Base-by-base conservation (phyloP, 106 monocot species). In the Dactylorhiza incarnata region DNA sequence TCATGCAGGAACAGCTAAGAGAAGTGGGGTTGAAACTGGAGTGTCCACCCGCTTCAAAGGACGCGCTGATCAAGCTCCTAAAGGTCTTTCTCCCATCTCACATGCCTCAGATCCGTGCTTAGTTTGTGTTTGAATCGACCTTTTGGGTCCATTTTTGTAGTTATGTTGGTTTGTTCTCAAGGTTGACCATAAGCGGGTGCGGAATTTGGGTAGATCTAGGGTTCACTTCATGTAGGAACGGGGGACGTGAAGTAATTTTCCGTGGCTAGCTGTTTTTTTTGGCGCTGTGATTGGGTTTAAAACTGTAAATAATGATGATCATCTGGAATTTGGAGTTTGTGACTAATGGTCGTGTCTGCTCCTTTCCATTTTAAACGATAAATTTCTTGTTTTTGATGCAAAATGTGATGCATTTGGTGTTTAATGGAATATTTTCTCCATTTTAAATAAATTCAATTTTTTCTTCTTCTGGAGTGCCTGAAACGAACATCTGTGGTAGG, bases 21-120 rank as follows among this genome's bases (percentile, higher is more conserved):
- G 94, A 97, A 48, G 81, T 94, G 53, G 97, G 97, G 70, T 84
- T 72, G 52, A 94, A 91, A 87, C 82, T 97, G 48, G 82, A 86
- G 84, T 83, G 37, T 69, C 85, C 84, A 53, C 91, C 94, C 15
- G 86, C 87, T 44, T 91, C 94, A 11, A 94, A 94, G 19, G 97
- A 97, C 46, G 94, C 78, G 15, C 84, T 97, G 15, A 77, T 87
- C 63, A 89, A 91, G 84, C 89, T 97, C 65, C 76, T 97, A 2
- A 86, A 97, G 87, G 97, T 94, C 44, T 45, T 24, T 72, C 49
- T 72, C 10, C 49, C 49, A 22, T 8, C 22, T 20, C 10, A 22
- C 1, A 17, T 49, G 3, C 19, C 19, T 14, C 23, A 10, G 72
- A 72, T 49, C 72, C 49, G 49, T 23, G 48, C 45, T 44, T 69